Percentiles rank a stretch among this genome's conserved stretches.
Conservation (phyloP, 768 basidiomycete species). For the Suillus cothurnatus region DNA sequence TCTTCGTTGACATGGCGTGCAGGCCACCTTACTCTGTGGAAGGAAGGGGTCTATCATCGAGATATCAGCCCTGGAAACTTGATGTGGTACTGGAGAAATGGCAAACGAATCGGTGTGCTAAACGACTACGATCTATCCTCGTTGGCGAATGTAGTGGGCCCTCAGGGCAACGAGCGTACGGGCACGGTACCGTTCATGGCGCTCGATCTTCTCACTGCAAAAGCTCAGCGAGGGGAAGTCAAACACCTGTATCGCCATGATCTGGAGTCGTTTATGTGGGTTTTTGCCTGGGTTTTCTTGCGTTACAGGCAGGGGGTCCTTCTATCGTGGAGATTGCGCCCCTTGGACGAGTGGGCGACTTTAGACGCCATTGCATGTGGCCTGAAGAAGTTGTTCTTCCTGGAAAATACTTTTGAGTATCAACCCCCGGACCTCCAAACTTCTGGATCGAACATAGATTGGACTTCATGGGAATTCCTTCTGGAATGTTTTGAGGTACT, state of each 20-base stretch:
- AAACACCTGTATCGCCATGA: neutral
- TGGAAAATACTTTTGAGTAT: no score
- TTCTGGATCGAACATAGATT: no score
- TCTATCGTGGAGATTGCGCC: neutral
- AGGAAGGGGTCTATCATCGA: neutral
- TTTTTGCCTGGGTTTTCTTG: neutral
- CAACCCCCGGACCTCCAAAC: no score
- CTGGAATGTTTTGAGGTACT: no score
- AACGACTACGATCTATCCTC: neutral
- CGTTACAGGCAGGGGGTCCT: neutral
- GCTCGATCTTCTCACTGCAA: neutral
- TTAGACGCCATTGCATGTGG: neutral
- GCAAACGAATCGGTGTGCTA: neutral
- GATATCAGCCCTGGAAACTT: neutral
- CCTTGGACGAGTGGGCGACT: neutral
- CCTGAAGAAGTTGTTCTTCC: neutral
- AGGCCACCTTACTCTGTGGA: neutral
- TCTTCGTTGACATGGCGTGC: neutral
- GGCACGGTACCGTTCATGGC: neutral
- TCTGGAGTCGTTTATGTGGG: neutral
- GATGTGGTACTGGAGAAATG: neutral
- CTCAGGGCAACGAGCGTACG: neutral
- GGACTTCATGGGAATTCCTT: no score
- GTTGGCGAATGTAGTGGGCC: neutral
- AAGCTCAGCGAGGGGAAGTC: neutral